Evolutionary conservation across 1,139 yeast genomes (phyloP), one percentile per base, ranked within the genome.

Genomic region (Sugiyamaella castrensis): DNA sequence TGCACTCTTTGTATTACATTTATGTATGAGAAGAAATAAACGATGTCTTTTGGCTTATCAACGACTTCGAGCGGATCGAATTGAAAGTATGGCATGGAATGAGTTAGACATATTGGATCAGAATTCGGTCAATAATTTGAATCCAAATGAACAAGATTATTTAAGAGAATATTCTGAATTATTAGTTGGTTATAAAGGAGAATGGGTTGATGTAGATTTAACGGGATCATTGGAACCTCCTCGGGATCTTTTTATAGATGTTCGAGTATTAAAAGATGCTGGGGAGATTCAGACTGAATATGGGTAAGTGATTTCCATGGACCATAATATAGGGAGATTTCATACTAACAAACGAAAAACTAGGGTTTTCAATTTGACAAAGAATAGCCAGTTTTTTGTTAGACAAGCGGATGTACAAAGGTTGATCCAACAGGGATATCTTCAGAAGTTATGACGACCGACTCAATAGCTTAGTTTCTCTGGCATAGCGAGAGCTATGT

Each of bases 281-380:
- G 98, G 98, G 1, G 98, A 92, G 64, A 89, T 92, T 36, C 97
- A 91, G 63, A 92, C 98, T 0, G 98, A 92, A 65, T 92, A 92
- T 60, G 98, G 98, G 63, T 62, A 45, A 33, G 65, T 49, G 11
- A 27, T 12, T 15, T 30, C 7, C n/a, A n/a, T n/a, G n/a, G n/a
- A n/a, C n/a, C n/a, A n/a, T n/a, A n/a, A n/a, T n/a, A 11, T 16
- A 15, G 1, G 34, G 12, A 9, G 3, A 26, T 13, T 19, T 37
- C 19, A 2, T 19, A 24, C 43, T 35, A 24, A 33, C 37, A 28
- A n/a, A n/a, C 34, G 34, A 33, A 40, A 37, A 37, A 10, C 24
- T 39, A 63, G 67, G 29, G 96, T 89, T 7, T 89, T 92, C 71
- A 91, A 91, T 59, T 71, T 92, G 59, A 88, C 95, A n/a, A 92